These are phyloP conservation scores for Taphrina flavorubra DNA, from an alignment of 1,139 yeast species.

Conservation along the genomic window DNA sequence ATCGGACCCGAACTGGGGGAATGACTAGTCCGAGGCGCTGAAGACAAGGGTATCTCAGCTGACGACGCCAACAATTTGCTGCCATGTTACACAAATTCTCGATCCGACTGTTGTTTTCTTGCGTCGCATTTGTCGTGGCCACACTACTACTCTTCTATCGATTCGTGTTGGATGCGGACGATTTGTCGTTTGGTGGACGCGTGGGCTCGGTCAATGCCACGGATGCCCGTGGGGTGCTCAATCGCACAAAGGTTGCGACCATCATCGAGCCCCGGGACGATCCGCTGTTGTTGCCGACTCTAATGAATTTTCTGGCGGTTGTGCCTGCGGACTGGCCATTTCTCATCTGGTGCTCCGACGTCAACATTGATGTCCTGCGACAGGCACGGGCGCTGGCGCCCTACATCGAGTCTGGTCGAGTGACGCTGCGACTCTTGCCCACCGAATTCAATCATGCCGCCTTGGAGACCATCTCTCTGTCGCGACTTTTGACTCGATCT, in stretches of 20 bases:
- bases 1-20: no score
- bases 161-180: neutral
- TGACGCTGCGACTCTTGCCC: constrained; percentile 27
- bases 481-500: constrained; percentile 18
- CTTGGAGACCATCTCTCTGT: constrained; percentile 1
- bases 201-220: no score
- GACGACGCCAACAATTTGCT: no score
- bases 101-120: no score
- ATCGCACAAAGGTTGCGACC: constrained; percentile 35
- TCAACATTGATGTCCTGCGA: constrained; percentile 14
- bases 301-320: constrained; percentile 20
- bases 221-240: neutral
- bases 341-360: constrained; percentile 30
- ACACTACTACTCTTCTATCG: neutral
- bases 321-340: constrained; percentile 37
- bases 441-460: constrained; percentile 7
- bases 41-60: no score
- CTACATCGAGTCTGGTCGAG: constrained; percentile 20
- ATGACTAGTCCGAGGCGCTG: no score
- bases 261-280: constrained; percentile 29
- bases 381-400: constrained; percentile 7
- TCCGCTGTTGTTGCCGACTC: constrained; percentile 4
- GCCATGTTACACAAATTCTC: no score
- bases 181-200: no score
- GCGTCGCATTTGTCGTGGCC: neutral